Conservation (phyloP, 1,284 basidiomycete species). For the Moesziomyces parantarcticus region DNA sequence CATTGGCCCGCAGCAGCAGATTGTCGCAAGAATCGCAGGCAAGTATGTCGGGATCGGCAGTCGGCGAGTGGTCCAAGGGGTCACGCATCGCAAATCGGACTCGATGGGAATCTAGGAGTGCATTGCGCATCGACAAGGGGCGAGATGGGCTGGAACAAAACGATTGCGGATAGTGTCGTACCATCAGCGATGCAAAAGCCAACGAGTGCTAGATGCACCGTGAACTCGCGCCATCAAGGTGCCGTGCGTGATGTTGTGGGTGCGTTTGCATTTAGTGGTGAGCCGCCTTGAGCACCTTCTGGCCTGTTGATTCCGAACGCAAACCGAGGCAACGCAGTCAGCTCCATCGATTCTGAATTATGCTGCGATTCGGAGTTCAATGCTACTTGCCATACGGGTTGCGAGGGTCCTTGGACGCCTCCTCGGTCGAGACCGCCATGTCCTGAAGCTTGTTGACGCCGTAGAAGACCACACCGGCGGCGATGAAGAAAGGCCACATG, state of each 20-base stretch:
- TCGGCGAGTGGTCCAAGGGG: too few relatives aligned
- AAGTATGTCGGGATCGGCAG: too few relatives aligned
- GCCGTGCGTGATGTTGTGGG: too few relatives aligned
- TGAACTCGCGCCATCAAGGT: too few relatives aligned
- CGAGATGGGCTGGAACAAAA: too few relatives aligned
- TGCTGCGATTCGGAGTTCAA: not conserved
- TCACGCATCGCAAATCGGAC: not conserved
- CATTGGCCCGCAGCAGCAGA: too few relatives aligned
- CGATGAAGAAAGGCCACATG: slow-evolving; percentile 64
- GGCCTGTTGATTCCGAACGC: slow-evolving; percentile 29
- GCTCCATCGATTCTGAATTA: too few relatives aligned
- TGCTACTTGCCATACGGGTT: slow-evolving; percentile 64
- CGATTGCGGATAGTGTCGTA: too few relatives aligned
- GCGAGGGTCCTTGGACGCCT: slow-evolving; percentile 64
- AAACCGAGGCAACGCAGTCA: too few relatives aligned
- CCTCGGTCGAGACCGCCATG: slow-evolving; percentile 55
- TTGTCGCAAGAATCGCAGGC: too few relatives aligned
- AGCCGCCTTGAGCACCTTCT: slow-evolving; percentile 53
- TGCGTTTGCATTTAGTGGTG: slow-evolving; percentile 45
- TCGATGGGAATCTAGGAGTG: slow-evolving; percentile 19
- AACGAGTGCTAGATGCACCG: too few relatives aligned
- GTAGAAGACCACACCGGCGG: slow-evolving; percentile 61
- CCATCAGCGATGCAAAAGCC: too few relatives aligned
- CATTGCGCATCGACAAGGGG: slow-evolving; percentile 14
- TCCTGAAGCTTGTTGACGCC: slow-evolving; percentile 62